Evolutionary conservation across 2,329 filamentous ascomycete species (phyloP).

Genomic region (Ilyonectria sp.): DNA sequence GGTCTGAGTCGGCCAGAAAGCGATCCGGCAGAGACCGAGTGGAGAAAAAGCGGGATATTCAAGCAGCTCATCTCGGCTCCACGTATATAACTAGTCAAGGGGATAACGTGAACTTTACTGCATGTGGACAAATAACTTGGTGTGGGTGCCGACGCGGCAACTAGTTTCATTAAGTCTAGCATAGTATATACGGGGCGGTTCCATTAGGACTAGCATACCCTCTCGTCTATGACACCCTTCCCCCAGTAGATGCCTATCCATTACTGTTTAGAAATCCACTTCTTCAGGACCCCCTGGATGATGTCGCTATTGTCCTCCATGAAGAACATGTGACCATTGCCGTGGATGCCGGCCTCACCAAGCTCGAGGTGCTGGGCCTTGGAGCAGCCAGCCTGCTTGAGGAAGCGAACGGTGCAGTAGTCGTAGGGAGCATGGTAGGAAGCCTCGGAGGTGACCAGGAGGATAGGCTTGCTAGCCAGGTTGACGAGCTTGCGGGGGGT

Average conservation of each 20-base stretch:
- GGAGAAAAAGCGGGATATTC: too few species aligned
- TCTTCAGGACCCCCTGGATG: constrained; percentile 34
- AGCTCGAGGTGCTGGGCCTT: constrained; percentile 41
- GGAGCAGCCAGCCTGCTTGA: constrained; percentile 41
- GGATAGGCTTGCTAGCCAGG: constrained; percentile 51
- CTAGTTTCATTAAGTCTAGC: not conserved
- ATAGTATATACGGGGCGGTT: not conserved
- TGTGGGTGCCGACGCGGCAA: not conserved
- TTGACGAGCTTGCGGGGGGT: constrained; percentile 48
- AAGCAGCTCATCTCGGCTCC: too few species aligned
- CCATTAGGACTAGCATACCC: not conserved
- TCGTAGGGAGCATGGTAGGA: constrained; percentile 43
- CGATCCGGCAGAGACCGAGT: too few species aligned
- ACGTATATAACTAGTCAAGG: too few species aligned
- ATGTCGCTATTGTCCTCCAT: constrained; percentile 45
- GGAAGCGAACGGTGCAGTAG: constrained; percentile 40
- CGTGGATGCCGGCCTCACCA: constrained; percentile 37
- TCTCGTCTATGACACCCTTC: not conserved
- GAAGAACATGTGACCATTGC: constrained; percentile 45
- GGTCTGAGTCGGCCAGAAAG: too few species aligned
- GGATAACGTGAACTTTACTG: too few species aligned
- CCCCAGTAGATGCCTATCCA: not conserved
- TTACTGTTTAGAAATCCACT: constrained; percentile 30
- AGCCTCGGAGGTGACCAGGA: constrained; percentile 36
- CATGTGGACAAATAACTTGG: too few species aligned